Evolutionary conservation across 192 early-diverging fungal genomes (phyloP), one percentile per base, ranked within the genome.

Genomic region (Spinellus fusiger): DNA sequence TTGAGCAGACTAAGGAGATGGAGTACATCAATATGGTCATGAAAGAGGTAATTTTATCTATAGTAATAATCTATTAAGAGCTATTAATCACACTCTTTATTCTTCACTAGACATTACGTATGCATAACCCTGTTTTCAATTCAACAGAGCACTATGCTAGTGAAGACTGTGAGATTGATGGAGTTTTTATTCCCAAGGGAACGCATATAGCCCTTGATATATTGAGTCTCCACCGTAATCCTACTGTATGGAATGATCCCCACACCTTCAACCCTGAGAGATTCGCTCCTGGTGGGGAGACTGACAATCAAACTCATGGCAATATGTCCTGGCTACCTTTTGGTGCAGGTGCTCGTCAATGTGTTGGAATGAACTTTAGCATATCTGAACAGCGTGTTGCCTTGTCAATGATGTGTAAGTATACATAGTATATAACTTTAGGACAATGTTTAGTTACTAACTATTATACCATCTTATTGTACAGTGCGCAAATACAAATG

Each of bases 331-430:
- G 71, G 60, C 49, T 83, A 18, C 73, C 87, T n/a, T 89, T 89
- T 61, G 77, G 84, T 44, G 66, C 73, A 23, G 87, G 87, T 1
- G 51, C 71, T 13, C 78, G 78, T 40, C 71, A 81, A 65, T 86
- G 80, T 62, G 69, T 85, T 18, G 86, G 82, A 40, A 80, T 80
- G 80, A 81, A 82, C 55, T 88, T 86, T 54, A 73, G 75, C 22
- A 61, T 86, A 15, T 56, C 76, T 12, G 83, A 86, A 56, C 81
- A 82, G 65, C 72, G 73, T 9, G 75, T 86, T 7, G 68, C 78
- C 15, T 64, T 85, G 9, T 52, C 79, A 3, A 82, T 85, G 66
- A 78, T 62, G 48, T 32, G 67, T 69, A 63, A 51, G 61, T 62
- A 8, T 33, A 29, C 10, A 20, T 28, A 13, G 5, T 79, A 18